phyloP scores from a whole-genome alignment of 164 flowering plant genomes.

The Umbilicus rupestris region DNA sequence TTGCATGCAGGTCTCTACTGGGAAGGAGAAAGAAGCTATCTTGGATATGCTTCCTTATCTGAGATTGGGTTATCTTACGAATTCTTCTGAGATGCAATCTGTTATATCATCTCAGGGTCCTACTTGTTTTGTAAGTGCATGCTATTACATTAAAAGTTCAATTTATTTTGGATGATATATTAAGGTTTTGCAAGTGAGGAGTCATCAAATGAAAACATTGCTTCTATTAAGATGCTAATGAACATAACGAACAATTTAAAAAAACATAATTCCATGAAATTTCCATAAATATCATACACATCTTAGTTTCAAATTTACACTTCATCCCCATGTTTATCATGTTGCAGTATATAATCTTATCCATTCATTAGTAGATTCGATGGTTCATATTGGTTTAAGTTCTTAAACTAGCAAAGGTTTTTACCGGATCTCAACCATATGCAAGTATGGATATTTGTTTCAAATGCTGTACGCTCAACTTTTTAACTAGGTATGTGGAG shows the following conservation, averaged over 20 bases:
- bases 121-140: conserved; percentile 70
- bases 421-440: not conserved
- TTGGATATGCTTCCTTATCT: conserved; percentile 89
- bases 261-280: not conserved
- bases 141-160: not conserved
- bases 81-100: conserved; percentile 88
- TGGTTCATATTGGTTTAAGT: not conserved
- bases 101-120: conserved; percentile 96
- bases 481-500: not conserved
- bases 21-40: conserved; percentile 86
- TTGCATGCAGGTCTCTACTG: conserved; percentile 54
- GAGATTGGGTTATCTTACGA: conserved; percentile 87
- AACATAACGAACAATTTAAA: not conserved
- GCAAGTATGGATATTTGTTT: not conserved
- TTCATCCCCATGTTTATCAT: not conserved
- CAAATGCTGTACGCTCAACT: not conserved
- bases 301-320: not conserved
- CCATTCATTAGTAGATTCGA: not conserved
- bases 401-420: too few species aligned
- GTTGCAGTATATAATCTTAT: not conserved
- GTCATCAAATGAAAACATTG: not conserved
- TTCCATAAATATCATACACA: not conserved
- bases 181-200: not conserved
- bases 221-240: not conserved
- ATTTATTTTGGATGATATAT: too few species aligned